Percentiles rank a stretch among this genome's conserved stretches.
Conservation (phyloP, 1,284 basidiomycete genomes). For the Rugosomyces carneus region DNA sequence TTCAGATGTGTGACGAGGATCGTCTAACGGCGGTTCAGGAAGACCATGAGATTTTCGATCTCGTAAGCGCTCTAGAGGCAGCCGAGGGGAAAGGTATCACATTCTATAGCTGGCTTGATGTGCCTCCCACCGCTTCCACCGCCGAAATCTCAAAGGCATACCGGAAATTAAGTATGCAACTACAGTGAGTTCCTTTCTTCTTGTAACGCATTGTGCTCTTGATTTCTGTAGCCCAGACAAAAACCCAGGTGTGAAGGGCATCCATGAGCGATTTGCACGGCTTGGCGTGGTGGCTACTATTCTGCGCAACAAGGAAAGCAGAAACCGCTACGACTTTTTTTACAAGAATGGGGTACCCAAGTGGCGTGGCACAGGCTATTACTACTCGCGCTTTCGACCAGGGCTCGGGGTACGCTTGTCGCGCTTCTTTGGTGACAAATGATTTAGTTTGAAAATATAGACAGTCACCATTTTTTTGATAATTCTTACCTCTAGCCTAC, state of each 20-base stretch:
- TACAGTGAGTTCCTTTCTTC: slow-evolving; percentile 63
- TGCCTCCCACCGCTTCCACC: slow-evolving; percentile 63
- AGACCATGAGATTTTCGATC: slow-evolving; percentile 94
- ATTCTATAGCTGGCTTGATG: slow-evolving; percentile 84
- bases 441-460: slow-evolving; percentile 26
- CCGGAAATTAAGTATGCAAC: slow-evolving; percentile 78
- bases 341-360: slow-evolving; percentile 87
- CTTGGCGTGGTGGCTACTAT: slow-evolving; percentile 84
- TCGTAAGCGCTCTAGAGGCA: slow-evolving; percentile 79
- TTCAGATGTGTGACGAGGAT: background rate
- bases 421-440: background rate
- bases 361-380: slow-evolving; percentile 86
- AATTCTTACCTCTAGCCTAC: slow-evolving; percentile 67
- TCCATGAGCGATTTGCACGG: slow-evolving; percentile 83
- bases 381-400: slow-evolving; percentile 89
- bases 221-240: slow-evolving; percentile 75
- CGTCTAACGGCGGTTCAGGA: slow-evolving; percentile 42
- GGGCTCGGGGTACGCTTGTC: slow-evolving; percentile 62
- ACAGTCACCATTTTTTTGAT: slow-evolving; percentile 73
- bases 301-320: slow-evolving; percentile 67
- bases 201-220: slow-evolving; percentile 6
- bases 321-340: slow-evolving; percentile 86
- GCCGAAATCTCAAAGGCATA: slow-evolving; percentile 83
- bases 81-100: slow-evolving; percentile 86
- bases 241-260: slow-evolving; percentile 75